Conservation (phyloP, 345 rosid genomes). For the Moricandia moricandioides region DNA sequence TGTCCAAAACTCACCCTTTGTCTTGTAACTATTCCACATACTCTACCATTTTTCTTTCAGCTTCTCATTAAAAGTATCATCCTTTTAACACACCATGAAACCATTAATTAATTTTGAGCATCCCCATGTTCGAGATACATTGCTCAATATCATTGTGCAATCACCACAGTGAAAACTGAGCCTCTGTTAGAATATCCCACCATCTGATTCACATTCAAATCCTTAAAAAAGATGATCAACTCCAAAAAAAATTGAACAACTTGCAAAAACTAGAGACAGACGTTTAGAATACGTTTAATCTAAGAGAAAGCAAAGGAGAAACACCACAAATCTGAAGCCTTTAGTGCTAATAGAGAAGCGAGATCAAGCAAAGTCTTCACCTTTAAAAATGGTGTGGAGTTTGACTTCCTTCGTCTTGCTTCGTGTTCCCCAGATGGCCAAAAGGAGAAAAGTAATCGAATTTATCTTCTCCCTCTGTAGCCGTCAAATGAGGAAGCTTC, state of each 20-base stretch:
- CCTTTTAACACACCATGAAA: conserved; percentile 9
- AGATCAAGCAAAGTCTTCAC: conserved; percentile 28
- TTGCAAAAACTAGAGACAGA: not conserved
- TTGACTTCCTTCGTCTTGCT: conserved; percentile 28
- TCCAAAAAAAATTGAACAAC: not conserved
- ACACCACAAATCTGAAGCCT: not conserved
- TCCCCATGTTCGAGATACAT: not conserved
- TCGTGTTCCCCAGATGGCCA: not conserved
- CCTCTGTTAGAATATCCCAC: conserved; percentile 9
- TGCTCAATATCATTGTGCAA: conserved; percentile 20
- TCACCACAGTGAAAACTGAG: conserved; percentile 22
- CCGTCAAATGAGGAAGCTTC: conserved; percentile 33
- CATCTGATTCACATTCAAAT: conserved; percentile 18
- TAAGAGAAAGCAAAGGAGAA: not conserved
- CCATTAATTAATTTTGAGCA: not conserved
- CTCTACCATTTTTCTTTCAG: not conserved
- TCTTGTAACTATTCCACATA: not conserved
- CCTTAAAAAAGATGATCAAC: not conserved
- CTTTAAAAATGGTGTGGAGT: conserved; percentile 29
- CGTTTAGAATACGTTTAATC: not conserved
- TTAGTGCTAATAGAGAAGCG: conserved; percentile 15
- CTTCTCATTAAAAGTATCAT: conserved; percentile 7
- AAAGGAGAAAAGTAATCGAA: conserved; percentile 16
- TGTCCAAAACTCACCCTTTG: not conserved
- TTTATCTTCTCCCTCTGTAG: conserved; percentile 31